Evolutionary conservation across 106 monocot genomes (phyloP).

Genomic region (Dendrobium huoshanense): DNA sequence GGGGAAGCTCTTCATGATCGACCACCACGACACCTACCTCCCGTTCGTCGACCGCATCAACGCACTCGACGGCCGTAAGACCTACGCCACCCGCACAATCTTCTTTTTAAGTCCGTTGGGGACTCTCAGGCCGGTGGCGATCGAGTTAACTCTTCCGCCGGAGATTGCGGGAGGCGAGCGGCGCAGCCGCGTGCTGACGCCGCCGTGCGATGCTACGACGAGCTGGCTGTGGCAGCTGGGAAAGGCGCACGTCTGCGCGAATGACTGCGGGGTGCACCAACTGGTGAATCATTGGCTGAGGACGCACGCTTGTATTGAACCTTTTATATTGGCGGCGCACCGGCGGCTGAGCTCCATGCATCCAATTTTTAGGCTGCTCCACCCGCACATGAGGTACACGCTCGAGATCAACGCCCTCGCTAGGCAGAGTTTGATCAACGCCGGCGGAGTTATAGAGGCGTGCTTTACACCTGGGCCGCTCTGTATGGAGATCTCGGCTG

Average conservation of each 20-base stretch:
- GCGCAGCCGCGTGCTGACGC: constrained; percentile 40
- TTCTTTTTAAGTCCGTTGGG: constrained; percentile 54
- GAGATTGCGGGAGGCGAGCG: constrained; percentile 11
- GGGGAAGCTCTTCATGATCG: constrained; percentile 61
- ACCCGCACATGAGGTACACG: constrained; percentile 89
- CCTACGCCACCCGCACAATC: constrained; percentile 69
- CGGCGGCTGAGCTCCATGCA: constrained; percentile 83
- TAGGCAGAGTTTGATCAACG: constrained; percentile 74
- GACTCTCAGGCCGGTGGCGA: constrained; percentile 67
- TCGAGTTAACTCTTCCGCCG: constrained; percentile 73
- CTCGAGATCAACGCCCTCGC: constrained; percentile 88
- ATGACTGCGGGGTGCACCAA: constrained; percentile 87
- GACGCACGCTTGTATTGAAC: constrained; percentile 79
- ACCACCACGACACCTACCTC: constrained; percentile 74
- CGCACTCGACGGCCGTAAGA: constrained; percentile 45
- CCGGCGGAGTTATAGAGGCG: constrained; percentile 73
- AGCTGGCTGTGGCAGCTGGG: constrained; percentile 80
- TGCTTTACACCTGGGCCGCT: constrained; percentile 68
- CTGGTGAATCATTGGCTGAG: constrained; percentile 85
- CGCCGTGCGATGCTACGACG: constrained; percentile 63
- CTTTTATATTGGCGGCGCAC: constrained; percentile 79
- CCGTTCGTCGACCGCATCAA: constrained; percentile 77
- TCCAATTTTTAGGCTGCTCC: constrained; percentile 69
- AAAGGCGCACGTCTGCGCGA: constrained; percentile 79
- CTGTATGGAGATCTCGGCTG: constrained; percentile 67